Evolutionary conservation across 2,329 filamentous ascomycete genomes (phyloP), one percentile per base, ranked within the genome.

Genomic region (Trichoderma sp.): DNA sequence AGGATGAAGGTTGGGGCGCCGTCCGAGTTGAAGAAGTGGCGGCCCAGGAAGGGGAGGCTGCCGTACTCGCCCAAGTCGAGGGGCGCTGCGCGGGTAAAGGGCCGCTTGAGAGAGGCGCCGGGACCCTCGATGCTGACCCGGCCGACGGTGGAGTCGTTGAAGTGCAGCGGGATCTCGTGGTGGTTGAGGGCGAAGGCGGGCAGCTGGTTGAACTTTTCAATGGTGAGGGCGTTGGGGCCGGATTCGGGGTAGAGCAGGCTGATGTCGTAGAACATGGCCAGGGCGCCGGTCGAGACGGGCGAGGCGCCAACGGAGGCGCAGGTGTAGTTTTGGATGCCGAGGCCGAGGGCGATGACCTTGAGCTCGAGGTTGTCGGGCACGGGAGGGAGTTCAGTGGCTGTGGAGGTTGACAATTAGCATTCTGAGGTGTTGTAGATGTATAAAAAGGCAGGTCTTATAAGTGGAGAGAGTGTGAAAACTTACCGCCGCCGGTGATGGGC

Each of bases 281-380:
- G 80, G 58, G 88, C 88, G 56, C 88, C 87, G 24, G 79, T 76
- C n/a, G 83, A 77, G 6, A 74, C 73, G 34, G 83, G 79, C 0
- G 74, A 72, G 11, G 79, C 76, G 18, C 76, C 77, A 2, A 77
- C 76, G 3, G 74, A 69, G n/a, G 72, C 71, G 78, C 89, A 91
- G 46, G 86, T 89, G 82, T 91, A 91, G 84, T 91, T 91, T 75
- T 91, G 89, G 74, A 89, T 85, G 68, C 89, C 89, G 73, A 89
- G 85, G 72, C 89, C 89, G 52, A 91, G 79, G 68, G 83, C 84
- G 71, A 91, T 85, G 79, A 84, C 80, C 76, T 86, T 83, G 46
- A 89, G 79, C 5, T 76, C 76, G 54, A 81, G 73, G 70, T 75
- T 75, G 11, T 78, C 70, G 3, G 83, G 72, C 1, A 82, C 82